Evolutionary conservation across 192 early-diverging fungal genomes (phyloP).

Genomic region (Piromyces finnis): DNA sequence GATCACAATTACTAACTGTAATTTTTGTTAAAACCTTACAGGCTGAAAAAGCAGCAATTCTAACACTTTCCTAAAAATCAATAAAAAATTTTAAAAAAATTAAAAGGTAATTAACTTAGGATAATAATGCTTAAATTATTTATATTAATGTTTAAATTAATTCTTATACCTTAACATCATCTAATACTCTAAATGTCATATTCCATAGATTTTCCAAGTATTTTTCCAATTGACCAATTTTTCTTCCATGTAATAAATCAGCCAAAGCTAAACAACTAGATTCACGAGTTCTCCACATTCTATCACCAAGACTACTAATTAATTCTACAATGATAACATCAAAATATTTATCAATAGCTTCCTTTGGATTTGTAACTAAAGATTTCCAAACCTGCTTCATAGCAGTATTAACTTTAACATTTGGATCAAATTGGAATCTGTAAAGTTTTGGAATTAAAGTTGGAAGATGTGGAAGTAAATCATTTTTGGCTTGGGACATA

Average conservation of each 20-base stretch:
- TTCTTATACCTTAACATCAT: constrained; percentile 58
- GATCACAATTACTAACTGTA: constrained; percentile 76
- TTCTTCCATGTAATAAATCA: constrained; percentile 49
- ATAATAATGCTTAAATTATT: no score
- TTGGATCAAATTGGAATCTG: constrained; percentile 81
- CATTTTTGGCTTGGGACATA: constrained; percentile 54
- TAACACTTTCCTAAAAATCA: constrained; percentile 42
- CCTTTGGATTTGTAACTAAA: constrained; percentile 42
- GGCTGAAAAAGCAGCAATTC: constrained; percentile 57
- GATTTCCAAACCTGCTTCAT: constrained; percentile 86
- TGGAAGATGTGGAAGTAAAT: constrained; percentile 61
- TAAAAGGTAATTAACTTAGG: no score
- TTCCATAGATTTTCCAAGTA: constrained; percentile 70
- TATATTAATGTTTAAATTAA: no score
- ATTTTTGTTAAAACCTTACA: constrained; percentile 62
- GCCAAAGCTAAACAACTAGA: constrained; percentile 54
- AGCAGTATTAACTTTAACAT: constrained; percentile 60
- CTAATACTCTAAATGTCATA: constrained; percentile 76
- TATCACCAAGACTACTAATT: constrained; percentile 52
- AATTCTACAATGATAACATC: constrained; percentile 67
- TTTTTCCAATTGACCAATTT: constrained; percentile 46
- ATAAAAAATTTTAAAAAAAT: no score
- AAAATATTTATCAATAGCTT: constrained; percentile 56
- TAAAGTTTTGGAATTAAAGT: constrained; percentile 69
- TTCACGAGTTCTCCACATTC: constrained; percentile 75